These are phyloP conservation scores for Galeopsis tetrahit DNA, from an alignment of 257 asterid genomes.

Conservation along the genomic window DNA sequence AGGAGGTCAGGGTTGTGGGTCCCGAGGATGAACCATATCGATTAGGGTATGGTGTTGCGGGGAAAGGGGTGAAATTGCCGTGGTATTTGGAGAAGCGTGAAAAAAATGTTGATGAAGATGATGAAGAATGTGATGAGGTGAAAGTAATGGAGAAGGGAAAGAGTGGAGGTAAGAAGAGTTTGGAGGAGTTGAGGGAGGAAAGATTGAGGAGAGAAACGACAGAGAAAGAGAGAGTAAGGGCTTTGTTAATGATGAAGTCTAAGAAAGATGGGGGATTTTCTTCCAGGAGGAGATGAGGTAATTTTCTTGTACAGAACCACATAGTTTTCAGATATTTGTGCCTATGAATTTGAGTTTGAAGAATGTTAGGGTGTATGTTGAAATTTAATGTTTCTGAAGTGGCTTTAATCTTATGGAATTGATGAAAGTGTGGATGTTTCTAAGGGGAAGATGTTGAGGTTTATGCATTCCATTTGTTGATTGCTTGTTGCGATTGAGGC, in stretches of 20 bases:
- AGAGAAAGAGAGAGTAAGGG: conserved; percentile 82
- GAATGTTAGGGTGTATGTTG: conserved; percentile 12
- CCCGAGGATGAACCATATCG: conserved; percentile 88
- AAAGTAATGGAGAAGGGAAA: conserved; percentile 42
- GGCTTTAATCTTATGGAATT: not conserved
- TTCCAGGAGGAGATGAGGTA: conserved; percentile 63
- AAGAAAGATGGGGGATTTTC: conserved; percentile 66
- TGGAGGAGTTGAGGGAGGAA: conserved; percentile 94
- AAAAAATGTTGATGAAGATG: conserved; percentile 41
- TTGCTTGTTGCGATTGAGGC: not conserved
- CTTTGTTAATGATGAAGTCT: conserved; percentile 60
- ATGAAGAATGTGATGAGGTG: conserved; percentile 29
- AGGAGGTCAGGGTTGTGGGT: conserved; percentile 74
- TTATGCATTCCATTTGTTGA: not conserved
- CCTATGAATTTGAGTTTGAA: not conserved
- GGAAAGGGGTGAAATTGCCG: conserved; percentile 92
- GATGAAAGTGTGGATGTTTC: not conserved
- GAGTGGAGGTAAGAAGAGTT: conserved; percentile 64
- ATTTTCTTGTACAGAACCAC: not conserved
- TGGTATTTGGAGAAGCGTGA: conserved; percentile 85
- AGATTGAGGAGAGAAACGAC: conserved; percentile 74
- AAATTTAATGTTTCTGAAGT: not conserved
- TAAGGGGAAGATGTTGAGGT: not conserved
- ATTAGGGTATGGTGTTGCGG: conserved; percentile 88
- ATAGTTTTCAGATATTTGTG: not conserved